These are phyloP conservation scores for Wickerhamomyces ciferrii DNA, from an alignment of 805 yeast species.

Conservation along the genomic window DNA sequence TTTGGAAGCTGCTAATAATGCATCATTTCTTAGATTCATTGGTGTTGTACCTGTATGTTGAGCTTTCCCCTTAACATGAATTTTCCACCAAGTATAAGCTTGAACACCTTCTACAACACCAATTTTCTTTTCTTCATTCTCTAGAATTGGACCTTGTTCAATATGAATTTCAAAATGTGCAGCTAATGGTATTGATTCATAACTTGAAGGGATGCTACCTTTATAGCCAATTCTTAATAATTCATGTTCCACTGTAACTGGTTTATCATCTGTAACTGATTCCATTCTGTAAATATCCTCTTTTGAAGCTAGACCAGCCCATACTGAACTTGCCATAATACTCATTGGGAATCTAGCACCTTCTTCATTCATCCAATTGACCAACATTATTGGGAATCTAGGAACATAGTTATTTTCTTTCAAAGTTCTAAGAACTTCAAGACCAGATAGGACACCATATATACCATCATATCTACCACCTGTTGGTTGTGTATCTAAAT, in stretches of 20 bases:
- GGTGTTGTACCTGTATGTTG: slow-evolving; percentile 78
- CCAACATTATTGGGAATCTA: slow-evolving; percentile 59
- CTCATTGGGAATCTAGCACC: slow-evolving; percentile 74
- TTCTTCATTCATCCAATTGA: slow-evolving; percentile 75
- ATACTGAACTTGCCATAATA: slow-evolving; percentile 61
- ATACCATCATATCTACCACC: slow-evolving; percentile 79
- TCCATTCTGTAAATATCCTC: slow-evolving; percentile 46
- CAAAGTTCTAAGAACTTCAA: slow-evolving; percentile 62
- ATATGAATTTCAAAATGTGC: slow-evolving; percentile 74
- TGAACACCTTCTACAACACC: slow-evolving; percentile 68
- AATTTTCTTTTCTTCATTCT: slow-evolving; percentile 45
- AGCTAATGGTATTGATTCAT: slow-evolving; percentile 47
- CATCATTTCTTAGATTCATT: slow-evolving; percentile 52
- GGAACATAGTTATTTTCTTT: slow-evolving; percentile 54
- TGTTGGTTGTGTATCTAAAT: slow-evolving; percentile 72
- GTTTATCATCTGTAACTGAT: slow-evolving; percentile 47
- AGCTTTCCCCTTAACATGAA: slow-evolving; percentile 55
- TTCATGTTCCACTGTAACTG: slow-evolving; percentile 48
- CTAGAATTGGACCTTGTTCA: slow-evolving; percentile 73
- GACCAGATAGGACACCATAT: slow-evolving; percentile 60
- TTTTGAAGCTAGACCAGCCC: slow-evolving; percentile 47
- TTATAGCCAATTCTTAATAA: slow-evolving; percentile 57
- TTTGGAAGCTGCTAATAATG: slow-evolving; percentile 51
- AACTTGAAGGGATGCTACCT: slow-evolving; percentile 45
- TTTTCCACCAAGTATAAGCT: slow-evolving; percentile 57